Base-by-base conservation (phyloP, 2,329 filamentous ascomycete species). In the Thielaviopsis punctulata region DNA sequence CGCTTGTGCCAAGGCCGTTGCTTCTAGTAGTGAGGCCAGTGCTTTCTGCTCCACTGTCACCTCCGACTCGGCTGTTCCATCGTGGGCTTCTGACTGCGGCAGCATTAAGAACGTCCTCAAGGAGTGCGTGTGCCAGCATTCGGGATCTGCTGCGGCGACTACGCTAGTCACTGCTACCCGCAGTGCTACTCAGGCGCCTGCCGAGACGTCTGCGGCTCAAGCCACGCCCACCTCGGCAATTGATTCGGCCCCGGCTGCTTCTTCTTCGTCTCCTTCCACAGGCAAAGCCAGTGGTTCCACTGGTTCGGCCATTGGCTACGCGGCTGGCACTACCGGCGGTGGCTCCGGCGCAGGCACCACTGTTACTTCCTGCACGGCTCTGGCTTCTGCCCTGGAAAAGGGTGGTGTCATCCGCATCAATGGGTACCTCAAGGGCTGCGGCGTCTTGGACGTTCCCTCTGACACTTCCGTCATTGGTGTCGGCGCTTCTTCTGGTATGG, bases 381-480 rank as follows among this genome's bases (percentile, higher is more conserved):
- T 72, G 52, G 59, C 60, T n/a, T 57, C 62, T 13, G 68, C 68
- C 41, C 63, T 65, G 39, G 57, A 59, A 7, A 59, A 58, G 18
- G 64, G 68, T 15, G 66, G 65, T 43, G 70, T 75, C 45, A 66
- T 73, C 53, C 66, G 67, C 53, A 62, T 76, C 57, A 67, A 65
- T 15, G 71, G 72, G 22, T 65, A 65, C 36, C 66, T 74, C 52
- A 62, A 60, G 39, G 67, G 66, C 46, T 65, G 63, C 46, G 66
- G 61, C 30, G 65, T 70, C 48, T 61, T 76, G 55, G 66, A 69
- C 55, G 62, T 76, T 39, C 61, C 63, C 51, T 68, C 68, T 53
- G 69, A 72, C 64, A 77, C 73, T 54, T 70, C 69, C 21, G 64
- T 77, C 56, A 64, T 76, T 51, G 74, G 73, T 52, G 66, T 71